Base-by-base conservation (phyloP, 2,329 filamentous ascomycete species). In the Tolypocladium capitatum region DNA sequence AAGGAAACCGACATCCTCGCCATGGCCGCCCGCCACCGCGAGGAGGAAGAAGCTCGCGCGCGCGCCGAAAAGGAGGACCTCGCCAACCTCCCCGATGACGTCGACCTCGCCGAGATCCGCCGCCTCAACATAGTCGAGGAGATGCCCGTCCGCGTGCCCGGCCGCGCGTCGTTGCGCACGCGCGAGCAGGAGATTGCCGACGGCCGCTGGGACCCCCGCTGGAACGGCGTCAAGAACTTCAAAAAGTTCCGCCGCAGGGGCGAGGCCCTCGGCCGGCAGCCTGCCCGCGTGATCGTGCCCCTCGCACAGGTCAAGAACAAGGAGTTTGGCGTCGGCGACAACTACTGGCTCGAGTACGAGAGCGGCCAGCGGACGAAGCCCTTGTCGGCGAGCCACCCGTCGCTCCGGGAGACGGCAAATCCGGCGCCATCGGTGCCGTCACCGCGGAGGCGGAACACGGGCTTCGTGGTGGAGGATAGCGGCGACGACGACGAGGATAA, bases 221-320 rank as follows among this genome's bases (percentile, higher is more conserved):
- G 92, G 92, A 94, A 96, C 60, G 92, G 91, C 1, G 76, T 91
- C 40, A 91, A 88, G 65, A 97, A 98, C 60, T 98, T 95, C 69
- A 98, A 98, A 64, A 85, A 80, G 56, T 98, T 98, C 60, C 73
- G 75, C 21, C 73, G 72, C 47, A 72, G 78, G 46, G 81, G 78
- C 24, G 75, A 75, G 20, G 54, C 54, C 6, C 52, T 58, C 2
- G 68, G 73, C 6, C 62, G 73, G 16, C 62, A 66, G 3, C 62
- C 66, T 2, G 63, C 68, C 28, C 68, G 68, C 47, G 68, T 85
- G 32, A 84, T 94, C 35, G 78, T 95, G 4, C 68, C 74, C 0
- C 67, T 94, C 4, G 80, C 86, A 53, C 81, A 87, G 61, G 84
- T 81, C 21, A 80, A 78, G 57, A 75, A 74, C 44, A 86, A 86